Conservation (phyloP, 225 moss, liverwort and hornwort genomes). For the Straminergon stramineum region DNA sequence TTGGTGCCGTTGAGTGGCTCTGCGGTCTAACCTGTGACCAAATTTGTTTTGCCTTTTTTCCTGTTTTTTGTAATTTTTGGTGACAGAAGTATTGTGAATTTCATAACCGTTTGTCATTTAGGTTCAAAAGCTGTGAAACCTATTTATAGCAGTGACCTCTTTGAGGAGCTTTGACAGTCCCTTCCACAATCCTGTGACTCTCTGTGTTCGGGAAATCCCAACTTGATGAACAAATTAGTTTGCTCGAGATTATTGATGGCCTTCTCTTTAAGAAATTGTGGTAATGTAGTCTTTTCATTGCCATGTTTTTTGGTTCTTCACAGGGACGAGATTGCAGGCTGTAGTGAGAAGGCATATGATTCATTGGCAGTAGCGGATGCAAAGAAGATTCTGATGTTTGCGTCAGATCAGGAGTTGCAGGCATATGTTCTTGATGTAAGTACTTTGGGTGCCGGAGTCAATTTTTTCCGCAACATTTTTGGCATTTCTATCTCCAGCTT, state of each 20-base stretch:
- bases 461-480: background rate
- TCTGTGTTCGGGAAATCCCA: background rate
- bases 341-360: slow-evolving; percentile 85
- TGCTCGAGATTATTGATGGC: background rate
- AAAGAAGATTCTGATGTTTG: slow-evolving; percentile 79
- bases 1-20: background rate
- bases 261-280: background rate
- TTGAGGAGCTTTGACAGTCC: background rate
- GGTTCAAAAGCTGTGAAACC: background rate
- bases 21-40: background rate
- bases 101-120: background rate
- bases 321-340: slow-evolving; percentile 82
- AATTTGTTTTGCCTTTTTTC: background rate
- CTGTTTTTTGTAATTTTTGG: background rate
- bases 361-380: slow-evolving; percentile 64
- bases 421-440: slow-evolving; percentile 59
- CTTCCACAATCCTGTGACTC: background rate
- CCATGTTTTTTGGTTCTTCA: background rate
- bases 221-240: background rate
- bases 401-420: slow-evolving; percentile 56
- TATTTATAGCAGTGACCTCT: background rate
- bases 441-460: background rate
- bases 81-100: no score
- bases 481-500: background rate
- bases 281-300: background rate